A percentile compares a stretch with the other conserved stretches of the same genome.
phyloP scores from a whole-genome alignment of 305 asterid species.

The Striga hermonthica region DNA sequence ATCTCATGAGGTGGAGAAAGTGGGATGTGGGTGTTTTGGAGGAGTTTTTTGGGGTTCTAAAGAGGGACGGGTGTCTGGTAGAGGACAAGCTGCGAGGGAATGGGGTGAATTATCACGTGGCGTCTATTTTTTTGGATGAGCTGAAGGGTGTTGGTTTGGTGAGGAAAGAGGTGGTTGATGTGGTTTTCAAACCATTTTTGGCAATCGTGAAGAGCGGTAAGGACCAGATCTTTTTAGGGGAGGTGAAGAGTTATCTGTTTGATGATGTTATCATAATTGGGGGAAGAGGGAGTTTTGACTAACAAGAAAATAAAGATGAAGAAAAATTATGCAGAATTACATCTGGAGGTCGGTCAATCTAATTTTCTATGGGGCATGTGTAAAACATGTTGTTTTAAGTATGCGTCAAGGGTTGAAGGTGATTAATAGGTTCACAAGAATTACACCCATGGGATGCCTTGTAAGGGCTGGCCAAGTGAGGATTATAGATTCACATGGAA shows the following conservation, averaged over 20 bases:
- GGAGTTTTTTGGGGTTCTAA: conserved; percentile 48
- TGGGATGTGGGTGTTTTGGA: conserved; percentile 65
- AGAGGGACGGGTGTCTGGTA: conserved; percentile 54
- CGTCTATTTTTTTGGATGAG: conserved; percentile 79
- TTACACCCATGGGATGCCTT: conserved; percentile 61
- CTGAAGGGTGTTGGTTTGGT: conserved; percentile 52
- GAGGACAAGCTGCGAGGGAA: conserved; percentile 71
- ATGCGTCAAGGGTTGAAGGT: conserved; percentile 55
- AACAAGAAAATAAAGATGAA: conserved; percentile 46
- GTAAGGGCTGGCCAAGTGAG: conserved; percentile 70
- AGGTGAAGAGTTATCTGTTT: conserved; percentile 69
- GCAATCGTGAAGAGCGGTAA: conserved; percentile 42
- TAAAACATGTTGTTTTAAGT: conserved; percentile 56
- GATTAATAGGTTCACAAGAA: conserved; percentile 75
- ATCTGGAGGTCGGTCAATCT: conserved; percentile 73
- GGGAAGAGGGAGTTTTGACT: conserved; percentile 36
- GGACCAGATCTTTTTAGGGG: conserved; percentile 74
- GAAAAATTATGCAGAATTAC: conserved; percentile 60
- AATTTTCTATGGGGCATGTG: conserved; percentile 61
- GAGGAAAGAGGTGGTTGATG: conserved; percentile 50
- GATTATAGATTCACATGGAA: conserved; percentile 38
- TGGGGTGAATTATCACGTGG: conserved; percentile 86
- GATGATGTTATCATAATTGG: conserved; percentile 50
- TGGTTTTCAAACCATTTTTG: conserved; percentile 60
- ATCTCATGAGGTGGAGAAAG: conserved; percentile 44